These are phyloP conservation scores for Antitrichia curtipendula DNA, from an alignment of 225 moss, liverwort and hornwort genomes.

Conservation along the genomic window DNA sequence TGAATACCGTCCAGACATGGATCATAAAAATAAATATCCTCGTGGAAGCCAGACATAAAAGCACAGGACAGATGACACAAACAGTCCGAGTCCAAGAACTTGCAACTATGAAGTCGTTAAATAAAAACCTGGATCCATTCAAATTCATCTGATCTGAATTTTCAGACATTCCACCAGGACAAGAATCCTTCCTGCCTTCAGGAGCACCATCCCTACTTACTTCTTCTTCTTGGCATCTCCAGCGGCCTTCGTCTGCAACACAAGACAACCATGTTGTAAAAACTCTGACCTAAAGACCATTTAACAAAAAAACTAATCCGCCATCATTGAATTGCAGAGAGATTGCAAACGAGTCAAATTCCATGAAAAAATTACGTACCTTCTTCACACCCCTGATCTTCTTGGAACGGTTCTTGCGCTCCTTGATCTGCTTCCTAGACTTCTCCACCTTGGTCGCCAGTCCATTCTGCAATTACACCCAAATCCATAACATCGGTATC, in stretches of 20 bases:
- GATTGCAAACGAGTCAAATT: neutral
- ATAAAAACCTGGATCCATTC: neutral
- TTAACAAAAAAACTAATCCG: neutral
- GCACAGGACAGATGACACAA: neutral
- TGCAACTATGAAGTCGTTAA: neutral
- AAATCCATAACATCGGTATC: neutral
- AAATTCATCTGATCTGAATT: neutral
- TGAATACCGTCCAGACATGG: neutral
- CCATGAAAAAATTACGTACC: neutral
- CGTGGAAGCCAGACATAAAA: neutral
- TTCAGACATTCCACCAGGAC: neutral
- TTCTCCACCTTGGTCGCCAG: slow-evolving; percentile 50
- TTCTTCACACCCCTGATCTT: slow-evolving; percentile 20
- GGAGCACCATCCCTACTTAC: neutral
- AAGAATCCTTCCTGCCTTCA: neutral
- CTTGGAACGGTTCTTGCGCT: slow-evolving; percentile 13
- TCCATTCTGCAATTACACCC: slow-evolving; percentile 38
- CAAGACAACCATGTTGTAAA: neutral
- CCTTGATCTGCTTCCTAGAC: slow-evolving; percentile 21
- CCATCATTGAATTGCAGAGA: neutral
- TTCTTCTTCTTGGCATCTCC: slow-evolving; percentile 72
- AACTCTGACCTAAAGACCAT: neutral
- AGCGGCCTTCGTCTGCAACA: slow-evolving; percentile 51
- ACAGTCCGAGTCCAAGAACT: neutral
- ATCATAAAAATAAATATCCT: neutral